These are phyloP conservation scores for Artemisia princeps DNA, from an alignment of 140 eudicot genomes.

Conservation along the genomic window DNA sequence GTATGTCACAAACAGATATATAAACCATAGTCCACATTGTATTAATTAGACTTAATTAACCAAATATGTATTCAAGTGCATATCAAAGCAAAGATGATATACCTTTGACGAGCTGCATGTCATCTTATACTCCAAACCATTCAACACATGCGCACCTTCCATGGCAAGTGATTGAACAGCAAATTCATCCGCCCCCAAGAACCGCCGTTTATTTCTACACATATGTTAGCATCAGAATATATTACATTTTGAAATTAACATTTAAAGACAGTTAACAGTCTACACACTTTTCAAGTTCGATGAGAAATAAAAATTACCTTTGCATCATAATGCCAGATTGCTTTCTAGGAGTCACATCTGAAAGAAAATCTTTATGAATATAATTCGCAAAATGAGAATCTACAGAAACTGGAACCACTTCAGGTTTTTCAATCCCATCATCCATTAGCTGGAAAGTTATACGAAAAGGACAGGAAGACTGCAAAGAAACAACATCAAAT, in stretches of 20 bases:
- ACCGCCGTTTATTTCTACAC: constrained; percentile 56
- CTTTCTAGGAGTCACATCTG: constrained; percentile 46
- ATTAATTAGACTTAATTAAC: background rate
- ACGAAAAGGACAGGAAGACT: constrained; percentile 56
- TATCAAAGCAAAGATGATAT: background rate
- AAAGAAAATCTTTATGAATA: constrained; percentile 69
- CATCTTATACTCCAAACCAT: constrained; percentile 95
- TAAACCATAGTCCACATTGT: background rate
- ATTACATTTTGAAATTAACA: background rate
- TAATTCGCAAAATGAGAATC: constrained; percentile 80
- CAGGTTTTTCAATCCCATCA: constrained; percentile 78
- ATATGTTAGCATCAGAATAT: constrained; percentile 5
- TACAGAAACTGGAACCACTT: constrained; percentile 74
- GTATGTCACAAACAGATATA: background rate
- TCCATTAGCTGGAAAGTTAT: constrained; percentile 85
- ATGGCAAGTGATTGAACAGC: constrained; percentile 45
- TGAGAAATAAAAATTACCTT: constrained; percentile 37
- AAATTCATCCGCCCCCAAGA: constrained; percentile 47
- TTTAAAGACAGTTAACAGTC: background rate
- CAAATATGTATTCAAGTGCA: background rate
- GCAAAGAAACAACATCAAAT: constrained; percentile 5
- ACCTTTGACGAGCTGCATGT: constrained; percentile 85
- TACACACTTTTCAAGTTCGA: background rate
- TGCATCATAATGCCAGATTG: constrained; percentile 55
- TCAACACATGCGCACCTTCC: constrained; percentile 59